Evolutionary conservation across 257 asterid species (phyloP), one percentile per base, ranked within the genome.

Genomic region (Ilex asprella): DNA sequence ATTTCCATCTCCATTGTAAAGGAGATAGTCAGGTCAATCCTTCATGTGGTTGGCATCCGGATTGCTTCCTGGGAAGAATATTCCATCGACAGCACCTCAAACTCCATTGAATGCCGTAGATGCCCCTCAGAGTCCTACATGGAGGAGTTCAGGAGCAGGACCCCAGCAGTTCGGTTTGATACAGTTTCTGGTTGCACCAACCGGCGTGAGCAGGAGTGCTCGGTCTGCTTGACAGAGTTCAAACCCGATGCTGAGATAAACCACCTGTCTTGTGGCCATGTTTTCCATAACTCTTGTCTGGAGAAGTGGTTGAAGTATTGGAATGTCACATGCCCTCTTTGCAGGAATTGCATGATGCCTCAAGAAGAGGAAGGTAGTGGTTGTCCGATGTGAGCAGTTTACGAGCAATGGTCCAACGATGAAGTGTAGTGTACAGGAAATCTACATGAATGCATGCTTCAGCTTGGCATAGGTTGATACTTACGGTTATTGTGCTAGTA

Each of bases 311-410:
- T 91, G 68, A 86, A 81, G 73, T 79, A 67, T 58, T 91, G 95
- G 96, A 79, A 83, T 72, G 76, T 82, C 56, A 91, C 96, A 0
- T 91, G 98, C 73, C 98, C 98, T 11, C 95, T 91, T 51, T 91
- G 98, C 67, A 80, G 98, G 77, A 80, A 83, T 67, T 61, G 71
- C 76, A 74, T 91, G 86, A 72, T 86, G 70, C 82, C 95, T 70
- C 90, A 84, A 65, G 74, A 10, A 2, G 95, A 83, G 29, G 95
- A 85, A 53, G 84, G 81, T 59, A 60, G 30, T 50, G 27, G 41
- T 35, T 35, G 41, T 35, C 41, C 41, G 8, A 35, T 35, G 41
- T 35, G 41, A 35, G 41, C 7, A 35, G 41, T 35, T 35, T 35
- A 35, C 41, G 41, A 35, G 41, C 7, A 3, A 35, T 35, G 41